A percentile compares a stretch with the other conserved stretches of the same genome.
Evolutionary conservation across 805 yeast genomes (phyloP).

Genomic region (Kluyveromyces dobzhanskii): DNA sequence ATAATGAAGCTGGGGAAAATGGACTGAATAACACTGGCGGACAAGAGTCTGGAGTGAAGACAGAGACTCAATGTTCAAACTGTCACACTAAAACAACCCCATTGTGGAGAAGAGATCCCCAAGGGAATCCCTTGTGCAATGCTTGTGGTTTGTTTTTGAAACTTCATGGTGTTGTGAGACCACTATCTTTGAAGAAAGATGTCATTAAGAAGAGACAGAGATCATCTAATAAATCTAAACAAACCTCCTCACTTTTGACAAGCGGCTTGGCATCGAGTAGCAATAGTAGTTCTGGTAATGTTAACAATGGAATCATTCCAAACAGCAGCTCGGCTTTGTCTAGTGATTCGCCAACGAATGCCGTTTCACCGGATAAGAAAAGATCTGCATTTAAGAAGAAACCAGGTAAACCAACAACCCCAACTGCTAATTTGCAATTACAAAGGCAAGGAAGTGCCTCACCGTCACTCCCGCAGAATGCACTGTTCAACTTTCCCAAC

Average conservation of each 20-base stretch:
- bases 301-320: not conserved
- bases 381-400: conserved; percentile 1
- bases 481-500: not conserved
- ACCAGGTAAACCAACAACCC: not conserved
- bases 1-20: not conserved
- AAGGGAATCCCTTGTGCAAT: conserved; percentile 85
- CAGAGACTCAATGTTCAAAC: conserved; percentile 56
- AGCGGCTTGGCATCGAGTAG: not conserved
- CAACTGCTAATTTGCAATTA: not conserved
- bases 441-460: conserved; percentile 2
- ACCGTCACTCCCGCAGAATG: not conserved
- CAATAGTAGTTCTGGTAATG: not conserved
- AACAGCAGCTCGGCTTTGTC: not conserved
- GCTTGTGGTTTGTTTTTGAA: conserved; percentile 92
- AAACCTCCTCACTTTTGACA: not conserved
- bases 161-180: conserved; percentile 87
- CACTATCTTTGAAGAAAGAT: conserved; percentile 81
- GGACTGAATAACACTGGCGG: not conserved
- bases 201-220: conserved; percentile 86
- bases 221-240: conserved; percentile 21
- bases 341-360: not conserved
- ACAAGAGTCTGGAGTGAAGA: conserved; percentile 2
- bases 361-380: conserved; percentile 2
- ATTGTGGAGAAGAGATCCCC: conserved; percentile 84
- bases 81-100: conserved; percentile 90